Base-by-base conservation (phyloP, 2,329 filamentous ascomycete species). In the Stagonosporopsis chrysanthemi region DNA sequence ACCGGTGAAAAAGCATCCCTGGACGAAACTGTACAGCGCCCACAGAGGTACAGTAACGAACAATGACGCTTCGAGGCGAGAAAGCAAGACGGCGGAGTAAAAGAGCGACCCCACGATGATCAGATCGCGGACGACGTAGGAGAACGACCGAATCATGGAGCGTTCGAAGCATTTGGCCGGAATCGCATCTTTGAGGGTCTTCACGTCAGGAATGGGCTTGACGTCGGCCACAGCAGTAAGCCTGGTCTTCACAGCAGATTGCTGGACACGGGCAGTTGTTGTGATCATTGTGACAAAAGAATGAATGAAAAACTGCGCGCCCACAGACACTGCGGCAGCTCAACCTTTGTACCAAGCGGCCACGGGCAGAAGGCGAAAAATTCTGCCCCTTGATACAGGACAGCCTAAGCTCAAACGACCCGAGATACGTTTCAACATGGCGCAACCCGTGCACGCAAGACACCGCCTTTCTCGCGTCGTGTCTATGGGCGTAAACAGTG, bases 1-100 rank as follows among this genome's bases (percentile, higher is more conserved):
- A 3, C 88, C 88, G 3, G 86, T 89, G 72, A 86, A 85, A 64
- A 89, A 77, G 26, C 88, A 82, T 47, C 88, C 88, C 76, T 90
- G 86, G 42, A 84, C 66, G 73, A 86, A 88, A 62, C 85, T 83
- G 73, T 90, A 90, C 40, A 76, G 71, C 28, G 78, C 76, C 85
- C 86, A 89, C 14, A 65, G 42, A 5, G 66, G 65, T 12, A 56
- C 56, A 7, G 49, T 62, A 24, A 67, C 26, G 52, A 29, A 44
- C 52, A 49, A 56, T 12, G 66, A 58, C 2, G 62, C 56, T 22
- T 68, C 65, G 19, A 62, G 54, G 17, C 39, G 56, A 7, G 59
- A 54, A 5, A 68, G 49, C 17, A 29, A 26, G 36, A 65, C 56
- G 5, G 58, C 65, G 2, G 60, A 58, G 29, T 64, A 63, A 41